Conservation (phyloP, 1,139 yeast genomes). For the Nakaseomyces glabratus region DNA sequence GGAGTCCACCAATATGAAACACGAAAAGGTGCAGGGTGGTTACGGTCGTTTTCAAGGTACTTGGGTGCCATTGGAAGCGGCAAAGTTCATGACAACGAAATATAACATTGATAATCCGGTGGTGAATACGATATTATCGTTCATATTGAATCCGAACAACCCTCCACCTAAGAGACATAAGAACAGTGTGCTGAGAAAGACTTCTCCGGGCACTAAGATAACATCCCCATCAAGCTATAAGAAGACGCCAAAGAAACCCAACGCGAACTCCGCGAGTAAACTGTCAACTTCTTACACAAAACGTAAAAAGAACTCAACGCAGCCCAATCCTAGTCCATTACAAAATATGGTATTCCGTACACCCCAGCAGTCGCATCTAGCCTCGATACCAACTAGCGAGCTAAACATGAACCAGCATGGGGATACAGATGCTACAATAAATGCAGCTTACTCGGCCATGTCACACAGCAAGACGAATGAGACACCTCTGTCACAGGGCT, state of each 20-base stretch:
- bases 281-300: constrained; percentile 22
- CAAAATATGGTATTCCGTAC: constrained; percentile 29
- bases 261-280: constrained; percentile 9
- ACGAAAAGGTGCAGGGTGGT: constrained; percentile 93
- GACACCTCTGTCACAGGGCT: constrained; percentile 18
- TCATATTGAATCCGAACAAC: constrained; percentile 42
- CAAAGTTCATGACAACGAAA: constrained; percentile 44
- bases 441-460: constrained; percentile 12
- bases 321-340: constrained; percentile 29
- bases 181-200: constrained; percentile 27
- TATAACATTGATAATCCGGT: constrained; percentile 47
- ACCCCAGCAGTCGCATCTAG: constrained; percentile 20
- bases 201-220: constrained; percentile 27
- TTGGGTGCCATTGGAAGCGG: constrained; percentile 65
- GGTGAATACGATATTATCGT: constrained; percentile 43
- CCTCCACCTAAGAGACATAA: constrained; percentile 44
- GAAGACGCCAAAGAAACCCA: constrained; percentile 31
- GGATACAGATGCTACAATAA: constrained; percentile 8
- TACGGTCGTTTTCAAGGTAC: constrained; percentile 94
- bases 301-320: constrained; percentile 12
- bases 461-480: constrained; percentile 12
- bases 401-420: constrained; percentile 8
- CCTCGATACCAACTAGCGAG: constrained; percentile 9
- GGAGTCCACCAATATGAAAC: constrained; percentile 77
- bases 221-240: constrained; percentile 29